Conservation (phyloP, 768 basidiomycete species). For the Phanerochaete sordida region DNA sequence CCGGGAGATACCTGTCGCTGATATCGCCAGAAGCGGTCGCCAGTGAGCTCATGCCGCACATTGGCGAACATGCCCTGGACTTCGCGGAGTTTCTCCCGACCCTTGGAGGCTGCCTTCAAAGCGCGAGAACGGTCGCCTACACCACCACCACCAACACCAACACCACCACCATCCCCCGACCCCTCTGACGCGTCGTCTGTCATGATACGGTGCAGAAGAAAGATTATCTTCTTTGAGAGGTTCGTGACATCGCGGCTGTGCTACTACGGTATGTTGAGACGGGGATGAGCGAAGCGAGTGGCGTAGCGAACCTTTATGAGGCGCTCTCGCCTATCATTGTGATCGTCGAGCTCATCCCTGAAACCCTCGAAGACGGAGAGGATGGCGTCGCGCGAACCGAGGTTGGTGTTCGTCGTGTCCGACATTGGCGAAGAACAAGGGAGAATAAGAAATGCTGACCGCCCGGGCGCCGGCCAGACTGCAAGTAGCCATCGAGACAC, state of each 20-base stretch:
- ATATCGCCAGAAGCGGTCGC: conserved; percentile 75
- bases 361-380: conserved; percentile 52
- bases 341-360: conserved; percentile 71
- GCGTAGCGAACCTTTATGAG: conserved; percentile 71
- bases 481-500: neutral
- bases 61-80: conserved; percentile 61
- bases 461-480: neutral
- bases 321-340: conserved; percentile 85
- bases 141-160: conserved; percentile 10
- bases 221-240: conserved; percentile 91
- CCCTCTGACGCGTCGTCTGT: conserved; percentile 34
- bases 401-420: conserved; percentile 3
- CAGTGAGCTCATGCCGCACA: conserved; percentile 59
- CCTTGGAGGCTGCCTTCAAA: conserved; percentile 46
- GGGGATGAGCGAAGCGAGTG: neutral
- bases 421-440: neutral
- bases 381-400: conserved; percentile 19
- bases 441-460: neutral
- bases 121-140: conserved; percentile 30
- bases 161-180: neutral
- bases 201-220: conserved; percentile 79
- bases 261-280: conserved; percentile 32
- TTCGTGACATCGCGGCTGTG: conserved; percentile 85
- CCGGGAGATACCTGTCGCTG: conserved; percentile 73
- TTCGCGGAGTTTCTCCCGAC: conserved; percentile 59